These are phyloP conservation scores for Chaetomiaceae sp. DNA, from an alignment of 2,329 filamentous ascomycete species.

Conservation along the genomic window DNA sequence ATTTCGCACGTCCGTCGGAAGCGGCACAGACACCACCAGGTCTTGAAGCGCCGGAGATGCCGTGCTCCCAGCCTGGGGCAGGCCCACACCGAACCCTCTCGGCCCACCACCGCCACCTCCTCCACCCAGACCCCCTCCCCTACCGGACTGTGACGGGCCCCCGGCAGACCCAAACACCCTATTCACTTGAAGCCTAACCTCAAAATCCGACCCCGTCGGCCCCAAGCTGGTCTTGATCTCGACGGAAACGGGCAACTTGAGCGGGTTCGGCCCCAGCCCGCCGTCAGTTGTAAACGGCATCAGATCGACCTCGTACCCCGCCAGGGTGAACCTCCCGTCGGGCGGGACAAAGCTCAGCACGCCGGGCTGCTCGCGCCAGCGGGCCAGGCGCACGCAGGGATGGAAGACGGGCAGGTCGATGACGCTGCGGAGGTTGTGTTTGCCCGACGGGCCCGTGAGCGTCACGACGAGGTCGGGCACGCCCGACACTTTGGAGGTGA, in stretches of 20 bases:
- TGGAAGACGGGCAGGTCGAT: slow-evolving; percentile 93
- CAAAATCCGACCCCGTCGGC: slow-evolving; percentile 72
- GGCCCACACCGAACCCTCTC: slow-evolving; percentile 42
- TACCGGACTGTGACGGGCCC: slow-evolving; percentile 1
- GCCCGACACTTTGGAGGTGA: slow-evolving; percentile 91
- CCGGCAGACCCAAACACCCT: slow-evolving; percentile 52
- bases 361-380: slow-evolving; percentile 83
- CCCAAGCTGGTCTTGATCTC: slow-evolving; percentile 81
- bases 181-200: slow-evolving; percentile 71
- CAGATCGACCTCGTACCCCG: slow-evolving; percentile 90
- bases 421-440: slow-evolving; percentile 65
- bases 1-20: slow-evolving; percentile 75
- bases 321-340: slow-evolving; percentile 88
- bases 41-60: slow-evolving; percentile 66
- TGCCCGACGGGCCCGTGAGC: slow-evolving; percentile 75
- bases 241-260: slow-evolving; percentile 77
- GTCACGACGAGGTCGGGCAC: slow-evolving; percentile 84
- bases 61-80: slow-evolving; percentile 48
- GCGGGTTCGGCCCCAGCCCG: slow-evolving; percentile 41
- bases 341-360: slow-evolving; percentile 95
- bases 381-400: slow-evolving; percentile 84
- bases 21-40: slow-evolving; percentile 69
- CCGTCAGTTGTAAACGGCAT: slow-evolving; percentile 61
- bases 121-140: slow-evolving; percentile 30
- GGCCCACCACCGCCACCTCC: slow-evolving; percentile 38